Percentiles rank a stretch among this genome's conserved stretches.
Conservation (phyloP, 148 eudicot genomes). For the Rhododendron ferrugineum region DNA sequence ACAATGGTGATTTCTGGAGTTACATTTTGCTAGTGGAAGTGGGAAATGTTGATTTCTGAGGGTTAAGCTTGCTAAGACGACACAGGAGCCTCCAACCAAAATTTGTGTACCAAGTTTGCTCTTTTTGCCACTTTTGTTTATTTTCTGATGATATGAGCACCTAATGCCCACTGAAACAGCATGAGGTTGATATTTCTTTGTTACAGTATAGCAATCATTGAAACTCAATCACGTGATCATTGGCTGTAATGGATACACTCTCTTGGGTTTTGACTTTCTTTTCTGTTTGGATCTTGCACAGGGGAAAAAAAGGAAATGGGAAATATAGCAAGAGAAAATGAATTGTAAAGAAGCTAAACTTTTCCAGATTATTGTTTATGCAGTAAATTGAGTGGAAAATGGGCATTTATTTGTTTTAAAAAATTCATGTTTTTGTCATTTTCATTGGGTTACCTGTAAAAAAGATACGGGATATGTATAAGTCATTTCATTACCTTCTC, state of each 20-base stretch:
- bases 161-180: not conserved
- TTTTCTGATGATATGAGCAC: not conserved
- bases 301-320: not conserved
- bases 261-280: not conserved
- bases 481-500: not conserved
- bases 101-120: not conserved
- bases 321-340: not conserved
- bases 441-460: not conserved
- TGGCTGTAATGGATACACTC: not conserved
- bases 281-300: not conserved
- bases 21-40: not conserved
- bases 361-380: not conserved
- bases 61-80: not conserved
- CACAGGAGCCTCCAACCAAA: not conserved
- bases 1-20: not conserved
- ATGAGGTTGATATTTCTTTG: not conserved
- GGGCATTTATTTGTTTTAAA: not conserved
- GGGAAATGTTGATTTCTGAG: not conserved
- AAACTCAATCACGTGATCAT: not conserved
- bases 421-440: not conserved
- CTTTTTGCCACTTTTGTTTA: not conserved
- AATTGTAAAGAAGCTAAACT: not conserved
- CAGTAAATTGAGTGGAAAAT: not conserved
- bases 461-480: not conserved
- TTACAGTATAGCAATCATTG: not conserved